Percentiles rank a stretch among this genome's conserved stretches.
Conservation (phyloP, 2,329 filamentous ascomycete species). For the Fusarium sp. region DNA sequence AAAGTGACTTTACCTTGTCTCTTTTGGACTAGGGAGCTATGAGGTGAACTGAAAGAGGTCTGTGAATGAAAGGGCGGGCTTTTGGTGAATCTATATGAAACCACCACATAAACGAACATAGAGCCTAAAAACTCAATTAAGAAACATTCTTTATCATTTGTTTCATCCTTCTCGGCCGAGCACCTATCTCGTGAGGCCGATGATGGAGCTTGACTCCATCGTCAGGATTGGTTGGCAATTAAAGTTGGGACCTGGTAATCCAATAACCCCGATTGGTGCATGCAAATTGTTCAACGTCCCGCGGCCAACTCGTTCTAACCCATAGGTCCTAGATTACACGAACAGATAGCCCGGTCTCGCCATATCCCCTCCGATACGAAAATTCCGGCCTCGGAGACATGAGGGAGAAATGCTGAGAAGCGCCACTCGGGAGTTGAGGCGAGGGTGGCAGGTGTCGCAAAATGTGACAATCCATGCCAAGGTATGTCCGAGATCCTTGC, state of each 20-base stretch:
- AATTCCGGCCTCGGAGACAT: constrained; percentile 39
- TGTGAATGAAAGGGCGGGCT: neutral
- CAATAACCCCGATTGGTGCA: constrained; percentile 41
- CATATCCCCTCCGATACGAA: neutral
- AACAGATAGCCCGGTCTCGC: neutral
- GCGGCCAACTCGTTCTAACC: neutral
- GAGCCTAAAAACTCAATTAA: neutral
- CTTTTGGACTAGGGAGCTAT: neutral
- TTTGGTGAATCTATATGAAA: neutral
- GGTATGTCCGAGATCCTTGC: constrained; percentile 28
- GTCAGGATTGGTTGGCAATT: constrained; percentile 17
- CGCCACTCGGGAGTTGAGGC: constrained; percentile 46
- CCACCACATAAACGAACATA: neutral
- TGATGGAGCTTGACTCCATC: neutral
- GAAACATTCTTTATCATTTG: neutral
- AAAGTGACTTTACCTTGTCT: constrained; percentile 7
- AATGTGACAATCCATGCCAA: constrained; percentile 33
- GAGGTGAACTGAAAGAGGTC: neutral
- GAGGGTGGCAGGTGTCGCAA: constrained; percentile 41
- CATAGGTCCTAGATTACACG: neutral
- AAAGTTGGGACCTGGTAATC: constrained; percentile 15
- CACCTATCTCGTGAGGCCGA: neutral
- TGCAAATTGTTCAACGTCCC: constrained; percentile 27
- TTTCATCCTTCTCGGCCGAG: neutral
- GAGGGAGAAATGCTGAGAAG: constrained; percentile 51